phyloP scores from a whole-genome alignment of 352 stramenopile species.

The Globisporangium parvum region DNA sequence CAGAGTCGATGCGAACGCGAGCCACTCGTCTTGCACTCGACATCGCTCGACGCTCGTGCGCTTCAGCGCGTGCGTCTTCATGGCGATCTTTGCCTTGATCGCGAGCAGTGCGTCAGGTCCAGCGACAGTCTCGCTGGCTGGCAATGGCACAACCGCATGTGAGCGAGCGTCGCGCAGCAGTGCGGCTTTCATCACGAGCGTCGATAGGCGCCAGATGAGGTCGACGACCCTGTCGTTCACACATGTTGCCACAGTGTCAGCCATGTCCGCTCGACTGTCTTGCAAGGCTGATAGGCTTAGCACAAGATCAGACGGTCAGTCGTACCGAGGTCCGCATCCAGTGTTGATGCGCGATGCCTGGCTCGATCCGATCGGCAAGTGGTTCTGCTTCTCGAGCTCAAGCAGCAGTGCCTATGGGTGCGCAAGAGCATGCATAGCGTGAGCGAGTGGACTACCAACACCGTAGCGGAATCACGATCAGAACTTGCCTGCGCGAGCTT shows the following conservation, averaged over 20 bases:
- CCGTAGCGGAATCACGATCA: neutral
- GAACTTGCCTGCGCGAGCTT: conserved; percentile 37
- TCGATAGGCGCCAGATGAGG: conserved; percentile 48
- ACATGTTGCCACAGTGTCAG: neutral
- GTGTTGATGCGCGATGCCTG: conserved; percentile 48
- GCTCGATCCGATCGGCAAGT: conserved; percentile 40
- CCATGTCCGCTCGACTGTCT: neutral
- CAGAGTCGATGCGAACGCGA: conserved; percentile 22
- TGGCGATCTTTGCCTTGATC: conserved; percentile 31
- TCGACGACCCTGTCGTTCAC: conserved; percentile 33
- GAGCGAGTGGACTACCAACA: neutral
- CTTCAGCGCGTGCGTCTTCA: conserved; percentile 35
- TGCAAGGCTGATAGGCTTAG: no score
- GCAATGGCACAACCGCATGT: conserved; percentile 9
- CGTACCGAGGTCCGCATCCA: conserved; percentile 38
- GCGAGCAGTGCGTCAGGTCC: conserved; percentile 10
- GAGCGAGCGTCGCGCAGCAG: conserved; percentile 16
- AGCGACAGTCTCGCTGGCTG: neutral
- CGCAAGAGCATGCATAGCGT: neutral
- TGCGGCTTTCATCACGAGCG: conserved; percentile 26
- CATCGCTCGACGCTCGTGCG: conserved; percentile 27
- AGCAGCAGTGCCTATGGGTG: conserved; percentile 21
- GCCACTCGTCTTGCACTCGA: conserved; percentile 38
- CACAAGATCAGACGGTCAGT: no score
- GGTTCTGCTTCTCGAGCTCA: conserved; percentile 38